phyloP scores from a whole-genome alignment of 148 eudicot species.

The Cornus florida region DNA sequence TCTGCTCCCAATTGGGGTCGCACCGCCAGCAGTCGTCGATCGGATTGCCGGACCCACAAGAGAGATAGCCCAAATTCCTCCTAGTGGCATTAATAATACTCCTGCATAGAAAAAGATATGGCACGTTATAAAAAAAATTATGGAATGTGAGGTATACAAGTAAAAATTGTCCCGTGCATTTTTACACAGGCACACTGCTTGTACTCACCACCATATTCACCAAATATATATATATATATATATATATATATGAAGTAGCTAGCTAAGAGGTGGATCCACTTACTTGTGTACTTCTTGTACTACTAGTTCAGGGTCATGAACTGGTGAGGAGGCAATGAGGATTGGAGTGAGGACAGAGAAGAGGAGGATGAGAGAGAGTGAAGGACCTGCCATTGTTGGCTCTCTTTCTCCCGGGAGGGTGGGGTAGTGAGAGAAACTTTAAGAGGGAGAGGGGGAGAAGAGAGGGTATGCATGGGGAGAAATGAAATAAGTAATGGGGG shows the following conservation, averaged over 20 bases:
- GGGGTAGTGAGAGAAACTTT: neutral
- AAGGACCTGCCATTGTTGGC: neutral
- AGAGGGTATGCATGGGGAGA: neutral
- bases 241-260: no score
- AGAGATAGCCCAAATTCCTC: slow-evolving; percentile 57
- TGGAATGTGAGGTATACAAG: no score
- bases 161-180: no score
- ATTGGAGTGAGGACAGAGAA: neutral
- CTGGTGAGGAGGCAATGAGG: slow-evolving; percentile 21
- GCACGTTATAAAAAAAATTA: neutral
- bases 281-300: slow-evolving; percentile 39
- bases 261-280: no score
- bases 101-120: slow-evolving; percentile 23
- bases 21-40: slow-evolving; percentile 75
- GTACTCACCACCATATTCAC: no score
- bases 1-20: slow-evolving; percentile 52
- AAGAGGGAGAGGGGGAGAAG: neutral
- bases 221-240: neutral
- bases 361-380: slow-evolving; percentile 11
- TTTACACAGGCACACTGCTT: no score
- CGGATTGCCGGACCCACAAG: slow-evolving; percentile 56
- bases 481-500: neutral
- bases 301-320: slow-evolving; percentile 31
- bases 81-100: slow-evolving; percentile 53
- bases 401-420: neutral